Percentiles rank a stretch among this genome's conserved stretches.
Conservation (phyloP, 148 eudicot genomes). For the Diospyros kaki region DNA sequence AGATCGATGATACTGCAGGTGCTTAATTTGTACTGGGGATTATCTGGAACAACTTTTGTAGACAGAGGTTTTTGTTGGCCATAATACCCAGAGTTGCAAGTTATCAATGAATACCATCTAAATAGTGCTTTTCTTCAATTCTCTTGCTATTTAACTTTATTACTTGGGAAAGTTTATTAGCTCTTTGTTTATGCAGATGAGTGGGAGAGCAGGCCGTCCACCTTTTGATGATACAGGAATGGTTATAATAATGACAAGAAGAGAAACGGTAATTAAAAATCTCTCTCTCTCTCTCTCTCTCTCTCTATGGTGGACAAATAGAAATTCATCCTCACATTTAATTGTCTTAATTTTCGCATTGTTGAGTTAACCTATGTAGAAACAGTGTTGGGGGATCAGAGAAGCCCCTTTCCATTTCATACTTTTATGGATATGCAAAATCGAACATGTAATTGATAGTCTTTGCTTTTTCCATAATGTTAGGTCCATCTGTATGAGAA, state of each 20-base stretch:
- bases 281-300: conserved; percentile 10
- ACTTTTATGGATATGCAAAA: background rate
- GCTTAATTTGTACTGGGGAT: conserved; percentile 2
- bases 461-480: conserved; percentile 8
- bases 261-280: conserved; percentile 59
- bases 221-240: conserved; percentile 97
- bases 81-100: background rate
- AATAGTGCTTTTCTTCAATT: background rate
- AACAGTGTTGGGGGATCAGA: background rate
- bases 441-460: background rate
- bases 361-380: background rate
- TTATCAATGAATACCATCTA: background rate
- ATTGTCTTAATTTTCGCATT: background rate
- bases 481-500: conserved; percentile 97
- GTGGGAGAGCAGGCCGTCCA: conserved; percentile 99
- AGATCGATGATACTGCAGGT: conserved; percentile 88
- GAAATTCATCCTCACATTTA: background rate
- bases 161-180: background rate
- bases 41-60: conserved; percentile 1
- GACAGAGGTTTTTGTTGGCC: background rate
- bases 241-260: conserved; percentile 98
- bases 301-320: background rate
- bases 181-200: conserved; percentile 57
- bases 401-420: background rate
- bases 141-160: background rate